Base-by-base conservation (phyloP, 2,329 filamentous ascomycete genomes). In the Fusarium sp. region DNA sequence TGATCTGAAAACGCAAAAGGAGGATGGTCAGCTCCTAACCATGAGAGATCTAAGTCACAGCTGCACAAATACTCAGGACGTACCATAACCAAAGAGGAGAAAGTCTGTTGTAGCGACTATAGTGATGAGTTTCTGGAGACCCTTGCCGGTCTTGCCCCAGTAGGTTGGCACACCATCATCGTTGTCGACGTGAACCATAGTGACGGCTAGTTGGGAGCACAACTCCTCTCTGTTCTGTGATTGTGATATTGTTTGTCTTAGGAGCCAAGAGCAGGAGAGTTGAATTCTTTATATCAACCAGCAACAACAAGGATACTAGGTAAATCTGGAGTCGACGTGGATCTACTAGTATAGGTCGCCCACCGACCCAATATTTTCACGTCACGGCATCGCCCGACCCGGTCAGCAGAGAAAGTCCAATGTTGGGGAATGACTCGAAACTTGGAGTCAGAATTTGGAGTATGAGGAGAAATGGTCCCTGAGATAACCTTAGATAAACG, bases 1-100 rank as follows among this genome's bases (percentile, higher is more conserved):
- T 80, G 83, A 61, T 85, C 83, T 59, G 23, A 25, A 25, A 31
- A 7, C 2, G 37, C n/a, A n/a, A 45, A 42, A 46, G 31, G 7
- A 13, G 25, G 14, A 25, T 25, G 35, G n/a, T 59, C 19, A 59
- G 54, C 10, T 13, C 1, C 11, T 43, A 7, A 13, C 19, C 4
- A n/a, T n/a, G n/a, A n/a, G n/a, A 19, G 19, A 15, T 29, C 38
- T 27, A 14, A 23, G 8, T 38, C 36, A 17, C 19, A 17, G 82
- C 72, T 25, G 8, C 8, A 25, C 23, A 25, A 8, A 25, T 65
- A 43, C 15, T 10, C 6, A 0, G 4, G 9, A 51, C 57, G 10
- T 47, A 61, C 58, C 58, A 37, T 61, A 61, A 43, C 58, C 58
- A 43, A 61, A 61, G 23, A 61, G 59, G 43, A 63, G 59, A 35